Evolutionary conservation across 1,284 basidiomycete species (phyloP).

Genomic region (Wolfiporia cocos): DNA sequence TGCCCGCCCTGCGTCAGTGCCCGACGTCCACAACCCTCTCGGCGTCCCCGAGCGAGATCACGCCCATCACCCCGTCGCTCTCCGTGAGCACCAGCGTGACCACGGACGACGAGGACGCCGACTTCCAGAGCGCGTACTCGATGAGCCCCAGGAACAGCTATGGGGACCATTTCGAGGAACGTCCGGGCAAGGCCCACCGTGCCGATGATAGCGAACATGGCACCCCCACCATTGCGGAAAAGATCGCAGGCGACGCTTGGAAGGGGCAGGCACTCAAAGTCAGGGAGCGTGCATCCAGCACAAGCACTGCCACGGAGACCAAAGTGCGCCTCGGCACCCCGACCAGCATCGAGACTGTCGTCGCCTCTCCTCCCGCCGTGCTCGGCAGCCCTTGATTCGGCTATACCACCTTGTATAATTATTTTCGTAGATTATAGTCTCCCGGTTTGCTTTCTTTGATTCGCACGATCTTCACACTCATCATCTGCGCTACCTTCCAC

Average conservation of each 20-base stretch:
- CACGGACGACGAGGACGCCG: slow-evolving; percentile 77
- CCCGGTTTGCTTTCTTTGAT: slow-evolving; percentile 2
- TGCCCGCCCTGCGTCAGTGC: slow-evolving; percentile 28
- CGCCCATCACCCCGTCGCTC: slow-evolving; percentile 35
- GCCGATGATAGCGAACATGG: slow-evolving; percentile 18
- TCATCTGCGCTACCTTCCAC: no score
- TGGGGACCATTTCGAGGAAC: slow-evolving; percentile 25
- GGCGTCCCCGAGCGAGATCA: slow-evolving; percentile 21
- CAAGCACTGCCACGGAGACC: slow-evolving; percentile 24
- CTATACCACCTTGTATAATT: slow-evolving; percentile 11
- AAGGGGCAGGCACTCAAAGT: slow-evolving; percentile 9
- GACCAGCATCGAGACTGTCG: slow-evolving; percentile 21
- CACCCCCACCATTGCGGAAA: slow-evolving; percentile 18
- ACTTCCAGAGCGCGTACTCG: slow-evolving; percentile 81
- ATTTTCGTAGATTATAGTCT: slow-evolving; percentile 15
- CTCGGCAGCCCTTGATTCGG: slow-evolving; percentile 4
- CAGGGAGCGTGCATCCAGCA: slow-evolving; percentile 24
- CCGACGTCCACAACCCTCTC: slow-evolving; percentile 27
- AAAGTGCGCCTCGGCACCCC: slow-evolving; percentile 9
- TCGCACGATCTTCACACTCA: slow-evolving; percentile 3
- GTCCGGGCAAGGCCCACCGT: slow-evolving; percentile 12
- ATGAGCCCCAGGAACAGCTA: slow-evolving; percentile 63
- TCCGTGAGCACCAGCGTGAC: slow-evolving; percentile 35
- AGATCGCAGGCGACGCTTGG: slow-evolving; percentile 19
- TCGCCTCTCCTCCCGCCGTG: slow-evolving; percentile 8